phyloP scores from a whole-genome alignment of 768 basidiomycete species.

The Leccinum truebloodii region DNA sequence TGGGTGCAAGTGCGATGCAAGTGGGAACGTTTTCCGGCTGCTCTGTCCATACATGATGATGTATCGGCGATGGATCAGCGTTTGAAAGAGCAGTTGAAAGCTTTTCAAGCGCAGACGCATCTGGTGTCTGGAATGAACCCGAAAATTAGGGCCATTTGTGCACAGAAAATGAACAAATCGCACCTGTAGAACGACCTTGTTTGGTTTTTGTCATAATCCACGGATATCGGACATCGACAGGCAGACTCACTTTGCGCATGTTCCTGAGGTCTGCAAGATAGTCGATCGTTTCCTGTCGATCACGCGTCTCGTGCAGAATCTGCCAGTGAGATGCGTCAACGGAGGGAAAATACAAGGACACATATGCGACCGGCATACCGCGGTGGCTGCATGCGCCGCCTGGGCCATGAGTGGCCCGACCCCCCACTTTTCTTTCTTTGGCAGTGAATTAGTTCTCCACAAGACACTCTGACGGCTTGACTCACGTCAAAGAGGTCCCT shows the following conservation, averaged over 20 bases:
- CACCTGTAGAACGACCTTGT: slow-evolving; percentile 45
- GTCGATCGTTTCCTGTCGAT: slow-evolving; percentile 37
- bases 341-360: not conserved
- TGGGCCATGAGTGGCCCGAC: slow-evolving; percentile 47
- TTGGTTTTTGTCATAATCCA: not conserved
- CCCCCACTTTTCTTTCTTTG: slow-evolving; percentile 45
- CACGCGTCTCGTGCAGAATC: slow-evolving; percentile 43
- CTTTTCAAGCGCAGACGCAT: slow-evolving; percentile 33
- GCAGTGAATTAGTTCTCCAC: slow-evolving; percentile 1
- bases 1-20: slow-evolving; percentile 46
- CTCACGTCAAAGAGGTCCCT: slow-evolving; percentile 44
- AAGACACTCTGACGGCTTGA: not conserved
- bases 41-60: slow-evolving; percentile 45
- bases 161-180: not conserved
- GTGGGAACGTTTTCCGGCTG: slow-evolving; percentile 45
- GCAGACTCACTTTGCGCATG: slow-evolving; percentile 42
- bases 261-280: slow-evolving; percentile 40
- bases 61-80: slow-evolving; percentile 28
- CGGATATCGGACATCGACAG: not conserved
- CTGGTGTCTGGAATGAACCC: slow-evolving; percentile 30
- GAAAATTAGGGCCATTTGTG: too few relatives aligned
- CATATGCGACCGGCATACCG: slow-evolving; percentile 24
- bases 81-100: slow-evolving; percentile 33
- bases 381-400: slow-evolving; percentile 44
- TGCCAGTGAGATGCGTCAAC: slow-evolving; percentile 11